Evolutionary conservation across 768 basidiomycete species (phyloP), one percentile per base, ranked within the genome.

Genomic region (Clitopilus hobsonii): DNA sequence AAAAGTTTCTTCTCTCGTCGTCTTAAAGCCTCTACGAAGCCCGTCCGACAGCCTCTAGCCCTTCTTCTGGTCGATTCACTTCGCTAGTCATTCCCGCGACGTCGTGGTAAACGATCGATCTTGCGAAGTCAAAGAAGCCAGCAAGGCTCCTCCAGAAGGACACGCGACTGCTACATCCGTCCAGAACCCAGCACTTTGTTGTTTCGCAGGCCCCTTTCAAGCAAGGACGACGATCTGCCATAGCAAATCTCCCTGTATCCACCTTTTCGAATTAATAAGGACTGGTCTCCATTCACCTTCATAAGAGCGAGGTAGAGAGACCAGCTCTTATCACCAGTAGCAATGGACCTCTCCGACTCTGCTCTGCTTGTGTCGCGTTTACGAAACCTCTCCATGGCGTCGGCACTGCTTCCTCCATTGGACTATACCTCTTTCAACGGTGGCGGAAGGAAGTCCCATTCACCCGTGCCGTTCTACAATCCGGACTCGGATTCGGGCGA

Each of bases 211-310:
- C 61, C 59, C 56, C 56, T 60, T 57, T 53, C 20, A 49, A 58
- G 56, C 49, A 36, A 32, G 53, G 54, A 56, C 67, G 69, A 67
- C 67, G 69, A 70, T 70, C 69, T 64, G 51, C 65, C 64, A 69
- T 61, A 63, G 61, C 54, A 29, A 54, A 30, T 24, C 27, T 49
- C 36, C 49, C 28, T 54, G 52, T 58, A 55, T 53, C 55, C 48
- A 56, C 53, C 47, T 23, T 53, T 56, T 53, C 32, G 6, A 51
- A 41, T 59, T 38, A 55, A 57, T 62, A 56, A 58, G 64, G 60
- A 28, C 50, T 52, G 45, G 59, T 60, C 61, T 61, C 64, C 47
- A 51, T 54, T 27, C 53, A 48, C 53, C 60, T 48, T 60, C 62
- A 62, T 60, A 65, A 65, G 58, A 58, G 55, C 59, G 41, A 11